phyloP scores from a whole-genome alignment of 305 asterid species.

The Fraxinus baroniana region DNA sequence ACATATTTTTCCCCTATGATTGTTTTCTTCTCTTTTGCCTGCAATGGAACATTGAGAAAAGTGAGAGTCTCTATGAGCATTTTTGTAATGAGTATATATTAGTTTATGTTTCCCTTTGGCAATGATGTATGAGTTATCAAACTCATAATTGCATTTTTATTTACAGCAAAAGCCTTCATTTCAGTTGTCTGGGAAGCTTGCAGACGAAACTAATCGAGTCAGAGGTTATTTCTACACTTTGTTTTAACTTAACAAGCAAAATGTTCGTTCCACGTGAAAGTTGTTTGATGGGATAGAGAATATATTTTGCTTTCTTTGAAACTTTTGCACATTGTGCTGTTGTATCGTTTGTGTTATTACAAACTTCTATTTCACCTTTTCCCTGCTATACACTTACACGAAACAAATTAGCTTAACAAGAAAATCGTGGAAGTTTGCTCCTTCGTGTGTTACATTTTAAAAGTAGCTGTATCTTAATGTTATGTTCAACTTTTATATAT shows the following conservation, averaged over 20 bases:
- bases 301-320: background rate
- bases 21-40: conserved; percentile 6
- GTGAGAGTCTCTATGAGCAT: conserved; percentile 1
- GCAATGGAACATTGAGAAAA: background rate
- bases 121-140: conserved; percentile 1
- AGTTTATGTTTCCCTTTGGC: background rate
- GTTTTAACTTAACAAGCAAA: background rate
- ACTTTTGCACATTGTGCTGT: background rate
- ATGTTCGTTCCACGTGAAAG: background rate
- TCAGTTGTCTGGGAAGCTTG: conserved; percentile 98
- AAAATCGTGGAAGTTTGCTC: background rate
- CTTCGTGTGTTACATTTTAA: conserved; percentile 1
- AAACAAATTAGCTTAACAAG: background rate
- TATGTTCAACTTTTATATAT: background rate
- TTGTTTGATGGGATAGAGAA: background rate
- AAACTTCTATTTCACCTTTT: background rate
- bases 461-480: background rate
- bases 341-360: conserved; percentile 4
- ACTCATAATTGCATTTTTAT: conserved; percentile 20
- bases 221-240: conserved; percentile 55
- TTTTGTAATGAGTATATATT: conserved; percentile 6
- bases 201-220: conserved; percentile 89
- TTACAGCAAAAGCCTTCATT: conserved; percentile 91
- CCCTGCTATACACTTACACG: background rate
- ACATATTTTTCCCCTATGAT: background rate